Evolutionary conservation across 805 yeast species (phyloP), one percentile per base, ranked within the genome.

Genomic region (Ogataea wickerhamii): DNA sequence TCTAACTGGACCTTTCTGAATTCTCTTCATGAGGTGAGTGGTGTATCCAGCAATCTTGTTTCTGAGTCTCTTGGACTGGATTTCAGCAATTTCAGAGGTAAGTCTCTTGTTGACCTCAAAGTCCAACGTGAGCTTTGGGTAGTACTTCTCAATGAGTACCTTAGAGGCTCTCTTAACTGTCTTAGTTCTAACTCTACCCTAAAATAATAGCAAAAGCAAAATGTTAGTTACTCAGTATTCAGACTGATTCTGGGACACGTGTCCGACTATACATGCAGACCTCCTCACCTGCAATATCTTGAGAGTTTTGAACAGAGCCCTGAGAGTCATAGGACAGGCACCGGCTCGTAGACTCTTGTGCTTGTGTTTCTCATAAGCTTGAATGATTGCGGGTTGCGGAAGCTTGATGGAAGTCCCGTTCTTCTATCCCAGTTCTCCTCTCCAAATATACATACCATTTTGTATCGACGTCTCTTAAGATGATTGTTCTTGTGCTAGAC

Each of bases 21-120:
- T 93, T 81, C 99, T 89, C 82, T 87, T 93, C 98, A 93, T 94
- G 74, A 93, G 83, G 76, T 93, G 99, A 68, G 98, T 93, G 75
- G 98, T 93, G 96, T 91, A 93, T 73, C 99, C 99, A 71, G 99
- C 98, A 67, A 93, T 94, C 87, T 93, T 93, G 93, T 93, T 93
- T 82, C 99, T 93, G 74, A 93, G 85, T 78, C 99, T 87, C 85
- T 93, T 93, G 67, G 98, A 87, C 74, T 91, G 97, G 70, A 93
- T 94, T 73, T 86, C 89, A 60, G 99, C 98, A 64, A 93, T 89
- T 76, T 94, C 96, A 66, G 87, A 84, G 64, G 96, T 84, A 71
- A 94, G 82, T 80, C 98, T 91, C 84, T 93, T 93, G 96, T 93
- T 93, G 85, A 94, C 87, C 82, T 93, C 97, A 73, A 93, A 93